Evolutionary conservation across 2,329 filamentous ascomycete genomes (phyloP), one percentile per base, ranked within the genome.

Genomic region (Aspergillus sp.): DNA sequence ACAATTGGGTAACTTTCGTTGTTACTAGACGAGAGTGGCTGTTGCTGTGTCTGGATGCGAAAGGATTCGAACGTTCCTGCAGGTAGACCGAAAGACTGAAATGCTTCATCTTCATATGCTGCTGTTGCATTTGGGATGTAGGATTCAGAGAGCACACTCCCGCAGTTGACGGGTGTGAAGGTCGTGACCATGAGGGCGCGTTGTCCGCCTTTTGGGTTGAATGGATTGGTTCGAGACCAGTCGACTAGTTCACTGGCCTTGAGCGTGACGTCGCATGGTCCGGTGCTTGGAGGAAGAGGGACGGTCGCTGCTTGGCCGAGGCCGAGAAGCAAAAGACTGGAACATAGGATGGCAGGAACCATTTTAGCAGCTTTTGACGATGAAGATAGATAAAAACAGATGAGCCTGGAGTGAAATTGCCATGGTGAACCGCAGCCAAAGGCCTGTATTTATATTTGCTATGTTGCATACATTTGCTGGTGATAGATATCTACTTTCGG

Each of bases 71-170:
- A 71, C 0, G 69, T 68, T 7, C 67, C 69, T 28, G 67, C 64
- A 8, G 72, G 67, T 36, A 76, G 55, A 28, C 70, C 66, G 4
- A 50, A 45, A 13, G 59, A 38, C n/a, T 55, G 36, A 48, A 67
- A 70, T 2, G 32, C 21, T 12, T 62, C 51, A 25, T 68, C 65
- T 17, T 65, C 38, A 32, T 66, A 69, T 17, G 57, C 60, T 15
- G 72, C 73, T 9, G 73, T 75, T 54, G 59, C 65, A 28, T 68
- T 62, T 15, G 71, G 67, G 53, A 76, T 65, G 60, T 76, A 76
- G 4, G 64, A 54, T 17, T 38, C 55, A 39, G 30, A 51, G 32
- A 52, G 62, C 39, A 17, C 32, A 55, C 32, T 61, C 25, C 52
- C 53, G 41, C 63, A 66, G 8, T 61, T 19, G 3, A 65, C 32